Evolutionary conservation across 805 yeast genomes (phyloP).

Genomic region (Saccharomycopsis guyanensis): DNA sequence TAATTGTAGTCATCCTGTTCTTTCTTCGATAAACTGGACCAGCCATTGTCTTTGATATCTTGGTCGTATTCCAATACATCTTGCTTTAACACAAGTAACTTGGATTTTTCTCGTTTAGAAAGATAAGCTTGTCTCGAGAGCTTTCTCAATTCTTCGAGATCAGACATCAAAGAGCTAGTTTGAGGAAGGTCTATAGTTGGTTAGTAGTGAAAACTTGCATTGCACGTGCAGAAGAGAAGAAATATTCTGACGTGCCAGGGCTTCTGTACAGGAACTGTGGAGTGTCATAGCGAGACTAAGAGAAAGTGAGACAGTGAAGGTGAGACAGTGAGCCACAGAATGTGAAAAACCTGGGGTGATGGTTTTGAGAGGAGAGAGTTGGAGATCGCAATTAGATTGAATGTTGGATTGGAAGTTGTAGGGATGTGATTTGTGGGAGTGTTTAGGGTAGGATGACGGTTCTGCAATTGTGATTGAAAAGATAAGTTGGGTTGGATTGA

Average conservation of each 20-base stretch:
- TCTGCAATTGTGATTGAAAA: too few species aligned
- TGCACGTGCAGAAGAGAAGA: neutral
- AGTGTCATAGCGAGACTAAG: too few species aligned
- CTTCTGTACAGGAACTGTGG: too few species aligned
- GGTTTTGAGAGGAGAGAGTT: too few species aligned
- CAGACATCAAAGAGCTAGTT: neutral
- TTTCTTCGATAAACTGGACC: constrained; percentile 40
- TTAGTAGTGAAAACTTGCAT: neutral
- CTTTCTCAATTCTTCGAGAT: constrained; percentile 14
- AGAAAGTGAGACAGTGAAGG: too few species aligned
- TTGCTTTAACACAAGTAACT: constrained; percentile 16
- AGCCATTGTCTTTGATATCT: constrained; percentile 44
- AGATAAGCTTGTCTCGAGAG: constrained; percentile 16
- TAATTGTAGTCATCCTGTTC: constrained; percentile 46
- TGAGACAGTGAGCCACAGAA: too few species aligned
- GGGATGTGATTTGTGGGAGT: too few species aligned
- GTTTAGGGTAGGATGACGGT: too few species aligned
- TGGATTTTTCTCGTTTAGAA: constrained; percentile 14
- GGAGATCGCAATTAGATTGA: too few species aligned
- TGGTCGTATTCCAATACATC: constrained; percentile 44
- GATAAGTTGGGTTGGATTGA: too few species aligned
- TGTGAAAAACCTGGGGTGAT: too few species aligned
- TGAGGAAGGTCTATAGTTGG: neutral
- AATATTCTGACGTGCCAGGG: neutral
- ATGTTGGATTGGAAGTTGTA: too few species aligned